Conservation (phyloP, 202 grass and related monocot genomes). For the Hordeum pubiflorum region DNA sequence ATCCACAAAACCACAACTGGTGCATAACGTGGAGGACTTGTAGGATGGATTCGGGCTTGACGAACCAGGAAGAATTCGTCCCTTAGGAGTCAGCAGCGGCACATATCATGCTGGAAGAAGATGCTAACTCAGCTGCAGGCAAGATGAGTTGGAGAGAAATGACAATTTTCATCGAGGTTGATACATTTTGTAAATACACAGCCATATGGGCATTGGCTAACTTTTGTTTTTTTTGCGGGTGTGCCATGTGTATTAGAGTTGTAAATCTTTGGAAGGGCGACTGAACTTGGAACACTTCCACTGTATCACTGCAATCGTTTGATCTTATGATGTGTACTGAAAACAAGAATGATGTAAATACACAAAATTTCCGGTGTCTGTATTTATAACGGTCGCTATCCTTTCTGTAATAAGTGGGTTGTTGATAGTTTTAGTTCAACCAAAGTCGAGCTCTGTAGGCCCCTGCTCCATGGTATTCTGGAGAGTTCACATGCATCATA, state of each 20-base stretch:
- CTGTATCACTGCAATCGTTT: neutral
- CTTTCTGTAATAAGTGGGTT: too few relatives aligned
- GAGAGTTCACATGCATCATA: too few relatives aligned
- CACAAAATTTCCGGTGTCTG: too few relatives aligned
- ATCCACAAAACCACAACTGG: slow-evolving; percentile 1
- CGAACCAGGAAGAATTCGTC: neutral
- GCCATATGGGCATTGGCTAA: neutral
- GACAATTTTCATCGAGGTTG: neutral
- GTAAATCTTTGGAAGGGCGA: neutral
- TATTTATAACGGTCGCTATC: too few relatives aligned
- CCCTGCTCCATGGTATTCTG: too few relatives aligned
- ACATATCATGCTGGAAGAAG: neutral
- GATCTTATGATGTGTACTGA: too few relatives aligned
- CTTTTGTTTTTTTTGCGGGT: neutral
- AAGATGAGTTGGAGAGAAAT: neutral
- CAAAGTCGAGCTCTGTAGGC: too few relatives aligned
- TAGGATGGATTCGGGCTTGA: neutral
- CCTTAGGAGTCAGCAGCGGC: neutral
- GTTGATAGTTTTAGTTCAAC: too few relatives aligned
- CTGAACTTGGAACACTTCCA: neutral
- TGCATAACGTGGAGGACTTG: slow-evolving; percentile 21
- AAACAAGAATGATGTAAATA: too few relatives aligned
- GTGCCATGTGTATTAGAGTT: neutral
- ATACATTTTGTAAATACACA: neutral
- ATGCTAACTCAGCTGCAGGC: neutral